These are phyloP conservation scores for Syncephalis fuscata DNA, from an alignment of 371 early-diverging fungal species.

Conservation along the genomic window DNA sequence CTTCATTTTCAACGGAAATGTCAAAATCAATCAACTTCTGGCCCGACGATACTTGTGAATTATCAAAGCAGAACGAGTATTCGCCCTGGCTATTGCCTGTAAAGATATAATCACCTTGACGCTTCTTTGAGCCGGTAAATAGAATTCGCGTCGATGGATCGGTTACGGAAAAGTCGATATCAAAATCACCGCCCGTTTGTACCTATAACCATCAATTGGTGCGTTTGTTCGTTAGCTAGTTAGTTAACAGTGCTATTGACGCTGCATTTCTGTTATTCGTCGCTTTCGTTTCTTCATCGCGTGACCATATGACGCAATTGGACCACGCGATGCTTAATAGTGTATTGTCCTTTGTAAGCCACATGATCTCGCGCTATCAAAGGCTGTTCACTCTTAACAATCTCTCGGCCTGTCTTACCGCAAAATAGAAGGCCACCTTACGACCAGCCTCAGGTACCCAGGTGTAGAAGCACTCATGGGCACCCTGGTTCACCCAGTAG, in stretches of 20 bases:
- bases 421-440: slow-evolving; percentile 91
- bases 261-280: too few relatives aligned
- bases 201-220: slow-evolving; percentile 30
- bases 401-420: slow-evolving; percentile 58
- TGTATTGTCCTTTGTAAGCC: too few relatives aligned
- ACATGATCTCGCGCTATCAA: too few relatives aligned
- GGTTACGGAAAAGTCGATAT: slow-evolving; percentile 71
- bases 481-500: slow-evolving; percentile 74
- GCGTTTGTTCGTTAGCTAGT: background rate
- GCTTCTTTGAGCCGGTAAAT: slow-evolving; percentile 56
- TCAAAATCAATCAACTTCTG: slow-evolving; percentile 90
- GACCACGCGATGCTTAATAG: too few relatives aligned
- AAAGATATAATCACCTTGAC: slow-evolving; percentile 85
- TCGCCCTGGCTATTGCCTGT: slow-evolving; percentile 66
- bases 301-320: too few relatives aligned
- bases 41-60: slow-evolving; percentile 73
- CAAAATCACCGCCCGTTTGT: slow-evolving; percentile 82
- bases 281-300: too few relatives aligned
- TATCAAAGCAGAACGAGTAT: slow-evolving; percentile 84
- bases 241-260: background rate
- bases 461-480: slow-evolving; percentile 66
- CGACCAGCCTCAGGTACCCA: slow-evolving; percentile 46
- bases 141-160: slow-evolving; percentile 43
- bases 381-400: too few relatives aligned
- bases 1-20: slow-evolving; percentile 70